Base-by-base conservation (phyloP, 352 stramenopile genomes). In the Globisporangium nodosum region DNA sequence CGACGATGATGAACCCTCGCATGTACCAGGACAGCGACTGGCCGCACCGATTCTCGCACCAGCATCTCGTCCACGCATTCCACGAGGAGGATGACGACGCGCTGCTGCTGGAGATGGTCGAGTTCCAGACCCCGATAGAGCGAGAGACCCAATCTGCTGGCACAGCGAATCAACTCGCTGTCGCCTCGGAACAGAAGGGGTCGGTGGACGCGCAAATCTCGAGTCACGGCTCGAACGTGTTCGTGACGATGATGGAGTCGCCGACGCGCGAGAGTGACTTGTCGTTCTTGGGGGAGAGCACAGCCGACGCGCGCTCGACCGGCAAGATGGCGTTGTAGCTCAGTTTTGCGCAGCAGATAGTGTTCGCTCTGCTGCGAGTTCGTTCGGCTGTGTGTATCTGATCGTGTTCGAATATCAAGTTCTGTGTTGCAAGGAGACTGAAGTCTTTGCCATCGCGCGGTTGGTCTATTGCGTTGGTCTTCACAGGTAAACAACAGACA, bases 161-260 rank as follows among this genome's bases (percentile, higher is more conserved):
- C n/a, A 24, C 16, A 13, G 7, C 18, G 43, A 21, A 9, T 21
- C 13, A 9, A 20, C 27, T 12, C 11, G 21, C 3, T 12, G 43
- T 5, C 21, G n/a, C 21, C 9, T 33, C 49, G 1, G 24, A 57
- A 43, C 35, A 35, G 18, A 54, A 48, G 42, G 20, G 3, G n/a
- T 54, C 49, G 27, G 43, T 16, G 3, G 49, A 50, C 5, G 30
- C 30, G 20, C 31, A 40, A 35, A 6, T 53, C 9, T 55, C 27
- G 7, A 24, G 5, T 16, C 58, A 51, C 33, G 58, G 58, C 43
- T 63, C 58, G 50, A 63, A 54, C 21, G 58, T 63, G 51, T 63
- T 49, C 35, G 57, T 63, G 57, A 63, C 51, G 16, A 57, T 58
- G 57, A 35, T 63, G 30, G 58, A 49, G 50, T 63, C 58, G 27